These are phyloP conservation scores for Colletotrichum sp. DNA, from an alignment of 2,329 filamentous ascomycete genomes.

Conservation along the genomic window DNA sequence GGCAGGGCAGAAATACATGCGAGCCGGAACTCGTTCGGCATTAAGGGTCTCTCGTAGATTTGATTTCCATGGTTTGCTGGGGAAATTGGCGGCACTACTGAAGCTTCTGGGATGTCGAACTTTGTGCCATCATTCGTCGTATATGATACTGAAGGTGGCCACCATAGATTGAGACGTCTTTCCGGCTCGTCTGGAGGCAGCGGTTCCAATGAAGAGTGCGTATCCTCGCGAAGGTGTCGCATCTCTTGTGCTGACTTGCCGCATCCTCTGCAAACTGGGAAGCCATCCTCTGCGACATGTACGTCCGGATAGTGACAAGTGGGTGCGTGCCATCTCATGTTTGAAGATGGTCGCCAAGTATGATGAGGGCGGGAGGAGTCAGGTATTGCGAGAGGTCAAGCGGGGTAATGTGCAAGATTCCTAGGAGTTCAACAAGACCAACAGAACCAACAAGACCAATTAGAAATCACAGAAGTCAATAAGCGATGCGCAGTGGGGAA, in stretches of 20 bases:
- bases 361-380: neutral
- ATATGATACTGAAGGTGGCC: neutral
- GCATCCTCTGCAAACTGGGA: neutral
- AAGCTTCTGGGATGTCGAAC: neutral
- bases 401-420: neutral
- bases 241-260: neutral
- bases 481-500: neutral
- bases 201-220: rapidly evolving
- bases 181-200: neutral
- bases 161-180: neutral
- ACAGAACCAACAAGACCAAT: neutral
- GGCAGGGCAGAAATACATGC: neutral
- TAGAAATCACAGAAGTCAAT: neutral
- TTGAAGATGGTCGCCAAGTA: neutral
- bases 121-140: neutral
- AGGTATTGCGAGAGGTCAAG: neutral
- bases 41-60: neutral
- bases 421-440: neutral
- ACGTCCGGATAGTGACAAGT: neutral
- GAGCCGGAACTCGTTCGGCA: neutral
- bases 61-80: neutral
- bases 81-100: neutral
- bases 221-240: neutral
- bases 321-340: neutral
- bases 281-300: neutral